These are phyloP conservation scores for Verticillium nubilum DNA, from an alignment of 2,329 filamentous ascomycete genomes.

Conservation along the genomic window DNA sequence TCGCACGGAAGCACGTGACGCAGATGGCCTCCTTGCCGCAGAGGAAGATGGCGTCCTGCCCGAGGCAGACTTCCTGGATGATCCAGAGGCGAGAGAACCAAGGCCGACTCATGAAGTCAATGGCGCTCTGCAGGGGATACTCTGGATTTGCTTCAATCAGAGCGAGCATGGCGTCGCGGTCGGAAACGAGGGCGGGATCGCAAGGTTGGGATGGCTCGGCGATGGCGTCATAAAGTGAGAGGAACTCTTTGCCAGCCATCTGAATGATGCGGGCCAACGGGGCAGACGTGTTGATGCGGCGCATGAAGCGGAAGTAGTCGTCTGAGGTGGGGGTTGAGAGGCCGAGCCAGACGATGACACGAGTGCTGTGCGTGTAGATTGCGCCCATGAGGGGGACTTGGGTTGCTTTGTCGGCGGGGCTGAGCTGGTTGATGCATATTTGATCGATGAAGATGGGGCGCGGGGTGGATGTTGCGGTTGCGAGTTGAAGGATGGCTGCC, in stretches of 20 bases:
- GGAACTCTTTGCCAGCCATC: slow-evolving; percentile 8
- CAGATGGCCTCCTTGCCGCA: slow-evolving; percentile 10
- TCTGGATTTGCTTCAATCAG: slow-evolving; percentile 16
- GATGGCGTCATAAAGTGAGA: slow-evolving; percentile 22
- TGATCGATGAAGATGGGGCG: slow-evolving; percentile 2
- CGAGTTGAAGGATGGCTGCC: slow-evolving; percentile 18
- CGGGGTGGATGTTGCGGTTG: not conserved
- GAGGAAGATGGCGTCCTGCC: slow-evolving; percentile 6
- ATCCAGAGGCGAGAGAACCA: slow-evolving; percentile 29
- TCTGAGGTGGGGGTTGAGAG: slow-evolving; percentile 12
- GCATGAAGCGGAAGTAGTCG: not conserved
- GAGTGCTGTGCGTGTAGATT: not conserved
- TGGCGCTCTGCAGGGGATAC: slow-evolving; percentile 19
- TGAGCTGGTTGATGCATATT: slow-evolving; percentile 7
- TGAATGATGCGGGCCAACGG: not conserved
- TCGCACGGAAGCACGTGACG: slow-evolving; percentile 11
- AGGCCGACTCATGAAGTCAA: slow-evolving; percentile 18
- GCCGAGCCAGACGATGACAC: slow-evolving; percentile 5
- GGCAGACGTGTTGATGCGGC: not conserved
- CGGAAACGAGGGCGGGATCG: slow-evolving; percentile 11
- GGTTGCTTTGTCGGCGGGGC: slow-evolving; percentile 1
- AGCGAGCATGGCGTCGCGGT: slow-evolving; percentile 20
- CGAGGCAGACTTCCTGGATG: slow-evolving; percentile 24
- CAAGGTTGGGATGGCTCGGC: slow-evolving; percentile 17
- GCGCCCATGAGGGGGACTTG: slow-evolving; percentile 3